Evolutionary conservation across 768 basidiomycete species (phyloP).

Genomic region (Naganishia vaughanmartiniae): DNA sequence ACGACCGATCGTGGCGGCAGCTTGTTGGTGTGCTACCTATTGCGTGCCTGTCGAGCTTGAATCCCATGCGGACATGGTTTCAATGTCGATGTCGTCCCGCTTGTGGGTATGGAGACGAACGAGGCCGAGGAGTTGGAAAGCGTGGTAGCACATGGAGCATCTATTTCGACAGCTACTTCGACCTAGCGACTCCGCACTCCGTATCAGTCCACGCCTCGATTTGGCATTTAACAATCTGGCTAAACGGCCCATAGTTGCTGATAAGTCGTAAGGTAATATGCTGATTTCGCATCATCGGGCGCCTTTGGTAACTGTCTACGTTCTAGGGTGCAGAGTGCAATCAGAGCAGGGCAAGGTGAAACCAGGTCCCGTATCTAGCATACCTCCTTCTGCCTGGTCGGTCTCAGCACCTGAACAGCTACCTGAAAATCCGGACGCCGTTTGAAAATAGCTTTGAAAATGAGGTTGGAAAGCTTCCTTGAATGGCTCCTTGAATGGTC

Average conservation of each 20-base stretch:
- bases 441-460: too few species aligned
- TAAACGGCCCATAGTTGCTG: background rate
- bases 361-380: background rate
- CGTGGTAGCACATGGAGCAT: background rate
- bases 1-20: background rate
- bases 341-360: background rate
- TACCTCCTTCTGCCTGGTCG: background rate
- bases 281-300: background rate
- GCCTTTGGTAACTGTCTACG: background rate
- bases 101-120: background rate
- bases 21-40: background rate
- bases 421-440: too few species aligned
- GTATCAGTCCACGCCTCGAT: background rate
- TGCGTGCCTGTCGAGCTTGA: background rate
- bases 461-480: too few species aligned
- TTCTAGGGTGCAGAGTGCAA: background rate
- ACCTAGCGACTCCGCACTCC: background rate
- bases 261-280: background rate
- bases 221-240: background rate
- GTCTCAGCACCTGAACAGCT: too few species aligned
- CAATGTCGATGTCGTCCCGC: background rate
- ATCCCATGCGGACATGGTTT: background rate
- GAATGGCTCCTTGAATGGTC: too few species aligned
- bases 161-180: background rate
- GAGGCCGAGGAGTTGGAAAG: background rate